These are phyloP conservation scores for Plasmodium adleri DNA, from an alignment of 169 alveolate species.

Conservation along the genomic window DNA sequence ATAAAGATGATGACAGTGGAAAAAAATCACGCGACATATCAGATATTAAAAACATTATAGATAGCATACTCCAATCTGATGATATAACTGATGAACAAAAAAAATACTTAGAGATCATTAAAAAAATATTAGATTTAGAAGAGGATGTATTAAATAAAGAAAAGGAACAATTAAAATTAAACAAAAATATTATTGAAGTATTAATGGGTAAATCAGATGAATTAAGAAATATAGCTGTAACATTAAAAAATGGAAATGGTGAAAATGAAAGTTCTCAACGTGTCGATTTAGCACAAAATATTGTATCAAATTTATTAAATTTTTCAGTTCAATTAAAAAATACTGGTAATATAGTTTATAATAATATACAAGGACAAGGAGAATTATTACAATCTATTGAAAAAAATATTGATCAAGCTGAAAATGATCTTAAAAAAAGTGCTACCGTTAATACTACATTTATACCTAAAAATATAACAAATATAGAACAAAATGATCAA, in stretches of 20 bases:
- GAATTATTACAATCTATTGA: conserved; percentile 41
- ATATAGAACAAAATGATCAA: background rate
- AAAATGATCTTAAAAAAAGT: conserved; percentile 3
- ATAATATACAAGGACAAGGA: conserved; percentile 74
- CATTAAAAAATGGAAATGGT: conserved; percentile 39
- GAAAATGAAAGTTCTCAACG: conserved; percentile 46
- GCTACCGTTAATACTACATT: conserved; percentile 27
- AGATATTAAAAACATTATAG: background rate
- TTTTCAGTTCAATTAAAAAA: conserved; percentile 64
- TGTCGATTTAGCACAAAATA: conserved; percentile 68
- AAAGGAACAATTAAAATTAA: conserved; percentile 33
- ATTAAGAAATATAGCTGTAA: conserved; percentile 37
- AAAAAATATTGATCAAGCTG: conserved; percentile 24
- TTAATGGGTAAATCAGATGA: conserved; percentile 55
- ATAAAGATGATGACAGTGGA: background rate
- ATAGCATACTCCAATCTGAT: background rate
- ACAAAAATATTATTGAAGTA: conserved; percentile 27
- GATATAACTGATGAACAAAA: conserved; percentile 30
- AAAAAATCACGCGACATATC: background rate
- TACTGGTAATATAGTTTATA: conserved; percentile 76
- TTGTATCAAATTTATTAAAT: conserved; percentile 54
- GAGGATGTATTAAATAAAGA: conserved; percentile 47
- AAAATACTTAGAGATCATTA: conserved; percentile 28
- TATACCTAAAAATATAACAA: background rate
- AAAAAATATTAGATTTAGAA: conserved; percentile 26